Percentiles rank a stretch among this genome's conserved stretches.
Conservation (phyloP, 176 grass and related monocot species). For the Aegilops longissima region DNA sequence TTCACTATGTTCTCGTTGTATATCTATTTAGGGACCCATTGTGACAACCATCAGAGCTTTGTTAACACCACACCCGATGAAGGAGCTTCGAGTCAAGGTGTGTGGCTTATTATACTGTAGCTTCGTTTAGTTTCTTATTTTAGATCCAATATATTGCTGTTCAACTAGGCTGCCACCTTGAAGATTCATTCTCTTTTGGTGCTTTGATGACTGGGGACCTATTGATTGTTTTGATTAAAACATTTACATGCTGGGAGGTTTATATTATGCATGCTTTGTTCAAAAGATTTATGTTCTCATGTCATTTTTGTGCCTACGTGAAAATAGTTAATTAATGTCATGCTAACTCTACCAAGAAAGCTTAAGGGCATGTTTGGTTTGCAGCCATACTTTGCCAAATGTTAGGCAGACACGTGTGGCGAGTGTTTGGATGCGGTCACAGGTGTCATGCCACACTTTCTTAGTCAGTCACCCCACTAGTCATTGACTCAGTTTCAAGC, state of each 20-base stretch:
- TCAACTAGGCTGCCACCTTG: not conserved
- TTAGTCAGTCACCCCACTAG: not conserved
- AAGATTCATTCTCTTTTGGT: not conserved
- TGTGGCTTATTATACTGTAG: slow-evolving; percentile 19
- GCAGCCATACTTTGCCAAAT: not conserved
- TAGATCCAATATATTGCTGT: not conserved
- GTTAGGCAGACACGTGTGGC: not conserved
- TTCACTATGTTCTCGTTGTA: not conserved
- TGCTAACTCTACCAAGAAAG: not conserved
- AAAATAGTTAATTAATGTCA: not conserved
- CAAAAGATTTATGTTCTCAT: not conserved
- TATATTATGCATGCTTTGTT: not conserved
- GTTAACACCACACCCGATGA: slow-evolving; percentile 93
- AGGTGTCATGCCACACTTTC: not conserved
- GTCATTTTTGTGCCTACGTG: not conserved
- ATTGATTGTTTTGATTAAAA: not conserved
- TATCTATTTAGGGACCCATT: slow-evolving; percentile 71
- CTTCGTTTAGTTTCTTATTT: slow-evolving; percentile 12
- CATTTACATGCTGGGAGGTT: slow-evolving; percentile 15
- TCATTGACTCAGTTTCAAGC: not conserved
- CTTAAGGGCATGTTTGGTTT: not conserved
- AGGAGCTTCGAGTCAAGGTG: slow-evolving; percentile 93
- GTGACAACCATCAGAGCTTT: slow-evolving; percentile 82
- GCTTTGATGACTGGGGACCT: not conserved
- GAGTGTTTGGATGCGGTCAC: not conserved